A percentile compares a stretch with the other conserved stretches of the same genome.
These are phyloP conservation scores for Schizonepeta tenuifolia DNA, from an alignment of 257 asterid species.

Conservation along the genomic window DNA sequence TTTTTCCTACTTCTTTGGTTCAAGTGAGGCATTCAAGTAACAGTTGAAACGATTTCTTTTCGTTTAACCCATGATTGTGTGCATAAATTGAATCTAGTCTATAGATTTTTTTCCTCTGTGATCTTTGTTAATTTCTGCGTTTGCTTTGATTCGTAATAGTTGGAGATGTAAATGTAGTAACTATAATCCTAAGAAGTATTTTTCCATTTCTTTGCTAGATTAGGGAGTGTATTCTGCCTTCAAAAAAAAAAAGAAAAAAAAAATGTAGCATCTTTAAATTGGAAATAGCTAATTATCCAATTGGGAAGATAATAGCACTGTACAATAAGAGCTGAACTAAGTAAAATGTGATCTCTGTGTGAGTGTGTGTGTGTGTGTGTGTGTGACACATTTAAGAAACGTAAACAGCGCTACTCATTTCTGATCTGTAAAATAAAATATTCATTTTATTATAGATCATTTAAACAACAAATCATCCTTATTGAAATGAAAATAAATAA, in stretches of 20 bases:
- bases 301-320: neutral
- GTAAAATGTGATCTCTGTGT: too few relatives aligned
- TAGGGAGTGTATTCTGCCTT: too few relatives aligned
- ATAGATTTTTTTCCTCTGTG: constrained; percentile 8
- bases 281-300: neutral
- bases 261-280: neutral
- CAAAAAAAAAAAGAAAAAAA: too few relatives aligned
- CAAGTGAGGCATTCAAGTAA: neutral
- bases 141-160: neutral
- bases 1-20: neutral
- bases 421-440: neutral
- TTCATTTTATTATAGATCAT: neutral
- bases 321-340: too few relatives aligned
- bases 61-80: constrained; percentile 11
- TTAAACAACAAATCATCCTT: neutral
- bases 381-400: neutral
- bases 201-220: too few relatives aligned
- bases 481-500: neutral
- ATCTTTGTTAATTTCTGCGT: neutral
- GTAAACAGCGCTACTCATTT: neutral
- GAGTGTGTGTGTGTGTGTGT: too few relatives aligned
- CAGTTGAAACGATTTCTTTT: constrained; percentile 17
- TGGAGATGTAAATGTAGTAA: too few relatives aligned
- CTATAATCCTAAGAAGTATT: too few relatives aligned
- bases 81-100: constrained; percentile 22